phyloP scores from a whole-genome alignment of 208 protist species.

The Lotmaria passim region DNA sequence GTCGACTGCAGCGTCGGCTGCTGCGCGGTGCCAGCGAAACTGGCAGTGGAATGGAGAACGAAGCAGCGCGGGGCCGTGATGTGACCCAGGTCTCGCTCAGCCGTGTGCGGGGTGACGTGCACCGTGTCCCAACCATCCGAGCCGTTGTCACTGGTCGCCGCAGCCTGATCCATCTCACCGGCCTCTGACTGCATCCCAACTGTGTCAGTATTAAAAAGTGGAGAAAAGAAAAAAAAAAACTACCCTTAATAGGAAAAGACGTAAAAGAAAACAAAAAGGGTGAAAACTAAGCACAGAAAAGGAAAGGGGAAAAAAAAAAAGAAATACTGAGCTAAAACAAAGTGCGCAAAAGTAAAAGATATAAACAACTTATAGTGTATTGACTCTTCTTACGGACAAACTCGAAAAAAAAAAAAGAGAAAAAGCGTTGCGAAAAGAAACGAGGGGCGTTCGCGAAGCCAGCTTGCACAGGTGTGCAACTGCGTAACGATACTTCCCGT shows the following conservation, averaged over 20 bases:
- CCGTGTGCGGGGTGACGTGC: conserved; percentile 15
- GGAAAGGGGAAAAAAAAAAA: conserved; percentile 13
- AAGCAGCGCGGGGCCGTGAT: conserved; percentile 24
- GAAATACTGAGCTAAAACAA: neutral
- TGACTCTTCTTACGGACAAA: no score
- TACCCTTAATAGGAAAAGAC: conserved; percentile 1
- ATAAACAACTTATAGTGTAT: no score
- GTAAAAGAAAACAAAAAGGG: neutral
- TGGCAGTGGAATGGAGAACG: conserved; percentile 9
- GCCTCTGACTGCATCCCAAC: conserved; percentile 6
- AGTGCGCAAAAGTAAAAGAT: conserved; percentile 13
- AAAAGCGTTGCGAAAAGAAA: neutral
- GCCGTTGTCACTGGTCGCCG: neutral
- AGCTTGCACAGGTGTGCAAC: no score
- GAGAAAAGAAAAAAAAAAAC: conserved; percentile 7
- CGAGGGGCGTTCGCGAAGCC: no score
- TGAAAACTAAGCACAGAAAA: neutral
- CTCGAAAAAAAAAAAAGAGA: conserved; percentile 12
- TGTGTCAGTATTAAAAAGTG: neutral
- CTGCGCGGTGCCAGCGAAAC: no score
- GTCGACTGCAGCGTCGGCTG: no score
- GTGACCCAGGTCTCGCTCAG: conserved; percentile 4
- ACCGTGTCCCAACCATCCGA: conserved; percentile 23
- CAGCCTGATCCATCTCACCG: neutral
- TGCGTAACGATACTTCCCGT: no score